Evolutionary conservation across 257 asterid genomes (phyloP).

Genomic region (Petunia secreta): DNA sequence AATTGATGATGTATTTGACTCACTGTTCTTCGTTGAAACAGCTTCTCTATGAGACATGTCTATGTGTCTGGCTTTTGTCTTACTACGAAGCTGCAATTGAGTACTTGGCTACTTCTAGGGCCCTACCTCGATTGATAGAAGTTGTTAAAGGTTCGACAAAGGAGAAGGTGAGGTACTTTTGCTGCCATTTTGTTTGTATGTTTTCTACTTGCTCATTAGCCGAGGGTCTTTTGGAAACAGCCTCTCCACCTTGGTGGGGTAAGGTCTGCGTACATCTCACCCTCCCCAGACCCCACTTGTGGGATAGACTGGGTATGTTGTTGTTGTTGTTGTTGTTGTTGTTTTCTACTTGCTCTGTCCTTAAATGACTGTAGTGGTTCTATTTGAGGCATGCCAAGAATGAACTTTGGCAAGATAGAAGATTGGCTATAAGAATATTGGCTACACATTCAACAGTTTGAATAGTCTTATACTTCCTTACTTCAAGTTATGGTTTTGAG

Average conservation of each 20-base stretch:
- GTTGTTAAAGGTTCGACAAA: slow-evolving; percentile 91
- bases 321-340: background rate
- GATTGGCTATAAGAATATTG: no score
- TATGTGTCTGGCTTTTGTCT: slow-evolving; percentile 88
- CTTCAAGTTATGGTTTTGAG: no score
- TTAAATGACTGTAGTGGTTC: background rate
- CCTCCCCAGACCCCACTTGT: no score
- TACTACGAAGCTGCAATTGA: slow-evolving; percentile 91
- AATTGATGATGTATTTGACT: slow-evolving; percentile 8
- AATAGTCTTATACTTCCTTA: no score
- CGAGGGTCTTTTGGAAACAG: no score
- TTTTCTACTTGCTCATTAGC: background rate
- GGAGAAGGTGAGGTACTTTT: slow-evolving; percentile 64
- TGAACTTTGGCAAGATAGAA: background rate
- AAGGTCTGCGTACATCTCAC: no score
- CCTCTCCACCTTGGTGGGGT: no score
- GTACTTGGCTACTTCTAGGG: slow-evolving; percentile 77
- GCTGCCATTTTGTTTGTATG: background rate
- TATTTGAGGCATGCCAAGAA: background rate
- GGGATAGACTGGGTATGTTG: background rate
- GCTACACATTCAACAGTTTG: no score
- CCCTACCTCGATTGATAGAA: slow-evolving; percentile 65
- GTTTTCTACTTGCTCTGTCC: background rate
- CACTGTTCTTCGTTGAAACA: slow-evolving; percentile 45
- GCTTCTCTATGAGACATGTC: slow-evolving; percentile 92